These are phyloP conservation scores for Neoboletus magnificus DNA, from an alignment of 768 basidiomycete genomes.

Conservation along the genomic window DNA sequence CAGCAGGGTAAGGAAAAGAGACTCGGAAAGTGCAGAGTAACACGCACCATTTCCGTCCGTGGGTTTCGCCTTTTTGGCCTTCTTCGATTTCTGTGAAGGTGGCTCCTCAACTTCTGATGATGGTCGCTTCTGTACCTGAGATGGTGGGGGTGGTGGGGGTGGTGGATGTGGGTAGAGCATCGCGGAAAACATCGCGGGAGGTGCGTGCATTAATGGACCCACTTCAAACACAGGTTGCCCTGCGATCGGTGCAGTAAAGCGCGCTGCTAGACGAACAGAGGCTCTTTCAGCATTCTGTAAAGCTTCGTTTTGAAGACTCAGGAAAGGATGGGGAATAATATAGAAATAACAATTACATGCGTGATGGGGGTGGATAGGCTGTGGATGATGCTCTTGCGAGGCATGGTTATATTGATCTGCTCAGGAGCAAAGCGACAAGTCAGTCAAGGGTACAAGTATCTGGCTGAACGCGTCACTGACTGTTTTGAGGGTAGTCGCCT, in stretches of 20 bases:
- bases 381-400: conserved; percentile 34
- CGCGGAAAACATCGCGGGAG: conserved; percentile 27
- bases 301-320: conserved; percentile 33
- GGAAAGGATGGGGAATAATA: conserved; percentile 17
- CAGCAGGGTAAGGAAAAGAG: conserved; percentile 12
- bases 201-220: conserved; percentile 31
- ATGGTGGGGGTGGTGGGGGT: conserved; percentile 22
- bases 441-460: conserved; percentile 13
- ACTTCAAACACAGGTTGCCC: conserved; percentile 33
- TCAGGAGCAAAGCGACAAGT: conserved; percentile 2
- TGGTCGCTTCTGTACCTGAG: conserved; percentile 35
- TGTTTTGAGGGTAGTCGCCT: conserved; percentile 40
- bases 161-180: conserved; percentile 31
- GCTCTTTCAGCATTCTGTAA: conserved; percentile 55
- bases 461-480: conserved; percentile 34
- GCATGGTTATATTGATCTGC: conserved; percentile 33
- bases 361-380: conserved; percentile 28
- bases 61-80: conserved; percentile 39
- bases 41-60: conserved; percentile 34
- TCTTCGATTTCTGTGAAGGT: conserved; percentile 46
- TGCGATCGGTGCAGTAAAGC: conserved; percentile 37
- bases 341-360: conserved; percentile 32
- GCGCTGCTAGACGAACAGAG: conserved; percentile 57
- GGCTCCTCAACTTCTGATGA: conserved; percentile 39
- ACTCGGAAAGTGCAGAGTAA: background rate